These are phyloP conservation scores for Aspergillus haitiensis DNA, from an alignment of 495 filamentous ascomycete genomes.

Conservation along the genomic window DNA sequence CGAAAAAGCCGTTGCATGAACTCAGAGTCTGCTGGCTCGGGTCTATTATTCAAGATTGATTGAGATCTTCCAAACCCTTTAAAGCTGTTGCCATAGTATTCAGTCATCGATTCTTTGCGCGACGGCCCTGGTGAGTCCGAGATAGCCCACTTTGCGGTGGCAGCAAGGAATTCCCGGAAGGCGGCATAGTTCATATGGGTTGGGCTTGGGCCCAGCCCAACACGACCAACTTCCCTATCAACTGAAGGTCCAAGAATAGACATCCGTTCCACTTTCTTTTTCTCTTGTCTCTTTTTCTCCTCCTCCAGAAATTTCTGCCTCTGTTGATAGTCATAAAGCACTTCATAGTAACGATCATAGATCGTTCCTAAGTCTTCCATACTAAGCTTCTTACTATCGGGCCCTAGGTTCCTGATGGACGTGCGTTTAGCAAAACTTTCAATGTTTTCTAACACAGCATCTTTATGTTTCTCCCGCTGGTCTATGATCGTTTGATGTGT, in stretches of 20 bases:
- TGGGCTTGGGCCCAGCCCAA: conserved; percentile 82
- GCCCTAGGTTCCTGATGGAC: conserved; percentile 91
- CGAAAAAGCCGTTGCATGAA: conserved; percentile 88
- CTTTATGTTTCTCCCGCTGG: conserved; percentile 87
- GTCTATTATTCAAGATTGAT: conserved; percentile 73
- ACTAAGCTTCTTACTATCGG: conserved; percentile 86
- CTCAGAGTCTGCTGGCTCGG: conserved; percentile 90
- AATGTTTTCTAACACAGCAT: conserved; percentile 86
- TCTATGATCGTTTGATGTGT: conserved; percentile 90
- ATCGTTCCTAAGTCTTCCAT: conserved; percentile 81
- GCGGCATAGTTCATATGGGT: conserved; percentile 96
- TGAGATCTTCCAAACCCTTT: conserved; percentile 48
- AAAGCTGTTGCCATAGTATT: conserved; percentile 54
- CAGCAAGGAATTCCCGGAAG: conserved; percentile 89
- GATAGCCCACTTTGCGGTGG: conserved; percentile 86
- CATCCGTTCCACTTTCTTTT: conserved; percentile 53
- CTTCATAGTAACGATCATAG: conserved; percentile 90
- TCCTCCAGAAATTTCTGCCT: conserved; percentile 74
- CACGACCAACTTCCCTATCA: conserved; percentile 62
- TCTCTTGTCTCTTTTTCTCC: conserved; percentile 60
- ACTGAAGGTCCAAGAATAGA: conserved; percentile 44
- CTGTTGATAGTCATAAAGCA: conserved; percentile 87
- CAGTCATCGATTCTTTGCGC: conserved; percentile 51
- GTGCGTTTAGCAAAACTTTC: conserved; percentile 97
- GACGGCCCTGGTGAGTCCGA: conserved; percentile 69